Conservation (phyloP, 805 yeast genomes). For the Danielozyma ontarioensis region DNA sequence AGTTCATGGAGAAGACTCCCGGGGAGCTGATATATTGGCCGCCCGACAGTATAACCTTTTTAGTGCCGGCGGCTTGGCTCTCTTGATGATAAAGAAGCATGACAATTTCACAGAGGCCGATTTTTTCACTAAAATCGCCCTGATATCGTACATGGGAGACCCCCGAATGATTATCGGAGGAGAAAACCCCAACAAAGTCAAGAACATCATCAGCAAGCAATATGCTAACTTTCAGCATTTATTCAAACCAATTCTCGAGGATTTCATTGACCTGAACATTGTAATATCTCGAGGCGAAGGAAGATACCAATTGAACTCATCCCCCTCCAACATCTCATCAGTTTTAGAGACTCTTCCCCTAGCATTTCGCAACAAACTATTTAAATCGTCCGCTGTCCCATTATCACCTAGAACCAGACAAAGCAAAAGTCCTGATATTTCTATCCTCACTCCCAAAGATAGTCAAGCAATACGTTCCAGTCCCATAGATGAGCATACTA, state of each 20-base stretch:
- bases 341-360: constrained; percentile 38
- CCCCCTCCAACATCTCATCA: constrained; percentile 2
- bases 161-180: constrained; percentile 81
- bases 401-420: too few relatives aligned
- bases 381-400: too few relatives aligned
- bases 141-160: constrained; percentile 85
- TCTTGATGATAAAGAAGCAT: constrained; percentile 39
- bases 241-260: constrained; percentile 60
- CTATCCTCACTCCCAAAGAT: too few relatives aligned
- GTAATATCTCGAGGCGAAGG: too few relatives aligned
- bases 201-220: constrained; percentile 80
- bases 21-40: too few relatives aligned
- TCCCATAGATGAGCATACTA: too few relatives aligned
- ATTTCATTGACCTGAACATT: constrained; percentile 25
- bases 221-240: constrained; percentile 60
- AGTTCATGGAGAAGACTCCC: too few relatives aligned
- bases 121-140: constrained; percentile 72
- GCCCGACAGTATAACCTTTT: constrained; percentile 73
- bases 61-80: constrained; percentile 69
- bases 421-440: too few relatives aligned
- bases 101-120: constrained; percentile 55
- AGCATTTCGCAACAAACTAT: constrained; percentile 41
- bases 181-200: constrained; percentile 85
- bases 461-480: too few relatives aligned
- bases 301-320: too few relatives aligned